Evolutionary conservation across 257 asterid species (phyloP), one percentile per base, ranked within the genome.

Genomic region (Cinchona pubescens): DNA sequence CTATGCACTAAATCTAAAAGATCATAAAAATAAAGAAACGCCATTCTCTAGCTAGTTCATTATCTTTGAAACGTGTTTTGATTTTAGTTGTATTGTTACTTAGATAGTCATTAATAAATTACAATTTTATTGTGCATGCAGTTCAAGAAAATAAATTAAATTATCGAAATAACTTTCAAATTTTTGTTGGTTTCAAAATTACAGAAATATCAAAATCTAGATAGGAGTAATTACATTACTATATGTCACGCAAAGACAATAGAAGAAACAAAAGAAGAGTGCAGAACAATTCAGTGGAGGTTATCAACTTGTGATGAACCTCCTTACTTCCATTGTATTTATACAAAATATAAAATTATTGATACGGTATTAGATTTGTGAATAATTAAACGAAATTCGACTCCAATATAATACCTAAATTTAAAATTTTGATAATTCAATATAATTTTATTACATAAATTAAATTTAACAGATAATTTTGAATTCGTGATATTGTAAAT

Each of bases 261-360:
- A 67, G 74, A 81, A 78, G 75, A 72, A 79, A 74, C 74, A 59
- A 80, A 75, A 38, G 74, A 30, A 75, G 85, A 77, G 77, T 61
- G 72, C 83, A 79, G 25, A 61, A 32, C 40, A 32, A 16, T 59
- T n/a, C 56, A 77, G 82, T 76, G 83, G 85, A 69, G 72, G 63
- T 3, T 14, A 27, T 18, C 66, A 46, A 64, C 21, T 55, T 53
- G 51, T 37, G n/a, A 55, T 46, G 51, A 34, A 35, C 62, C 23
- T 12, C 10, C 13, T 3, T 15, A 27, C 16, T 37, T 30, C n/a
- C n/a, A n/a, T n/a, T n/a, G n/a, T n/a, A n/a, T n/a, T n/a, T n/a
- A n/a, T n/a, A n/a, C n/a, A n/a, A n/a, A n/a, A n/a, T n/a, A n/a
- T n/a, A n/a, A n/a, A n/a, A n/a, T n/a, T n/a, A n/a, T n/a, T n/a